phyloP scores from a whole-genome alignment of 1,284 basidiomycete genomes.

The Mycena citricolor region DNA sequence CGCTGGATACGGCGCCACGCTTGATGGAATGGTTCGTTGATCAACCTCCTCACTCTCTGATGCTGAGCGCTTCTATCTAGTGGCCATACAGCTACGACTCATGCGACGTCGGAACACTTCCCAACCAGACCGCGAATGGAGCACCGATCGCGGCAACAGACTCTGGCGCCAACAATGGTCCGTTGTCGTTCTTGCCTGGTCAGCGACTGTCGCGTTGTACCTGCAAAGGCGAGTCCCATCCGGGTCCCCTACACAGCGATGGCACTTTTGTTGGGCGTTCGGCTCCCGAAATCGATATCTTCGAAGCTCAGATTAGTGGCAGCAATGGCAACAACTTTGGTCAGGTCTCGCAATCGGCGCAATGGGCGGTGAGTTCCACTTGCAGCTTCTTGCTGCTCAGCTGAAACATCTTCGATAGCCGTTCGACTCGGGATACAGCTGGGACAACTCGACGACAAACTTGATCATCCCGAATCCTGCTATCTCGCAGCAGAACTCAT shows the following conservation, averaged over 20 bases:
- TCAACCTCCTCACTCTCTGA: conserved; percentile 61
- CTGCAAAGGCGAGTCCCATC: conserved; percentile 54
- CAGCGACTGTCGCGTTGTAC: conserved; percentile 56
- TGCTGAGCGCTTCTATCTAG: conserved; percentile 3
- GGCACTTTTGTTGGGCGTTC: conserved; percentile 56
- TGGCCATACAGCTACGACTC: conserved; percentile 80
- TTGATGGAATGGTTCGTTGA: conserved; percentile 46
- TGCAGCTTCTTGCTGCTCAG: not conserved
- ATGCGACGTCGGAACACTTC: conserved; percentile 70
- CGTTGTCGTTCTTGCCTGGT: conserved; percentile 42
- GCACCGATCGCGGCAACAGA: conserved; percentile 49
- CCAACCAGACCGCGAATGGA: conserved; percentile 51
- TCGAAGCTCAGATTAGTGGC: conserved; percentile 36
- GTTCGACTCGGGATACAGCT: conserved; percentile 43
- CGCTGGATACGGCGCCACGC: conserved; percentile 47
- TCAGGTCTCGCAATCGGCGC: conserved; percentile 59
- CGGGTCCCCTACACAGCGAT: conserved; percentile 55
- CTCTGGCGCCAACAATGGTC: conserved; percentile 28
- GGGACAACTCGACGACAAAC: conserved; percentile 43
- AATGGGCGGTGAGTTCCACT: conserved; percentile 56
- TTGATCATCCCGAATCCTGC: conserved; percentile 42
- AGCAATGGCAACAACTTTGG: conserved; percentile 36
- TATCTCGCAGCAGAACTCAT: conserved; percentile 36
- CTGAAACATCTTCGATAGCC: conserved; percentile 38
- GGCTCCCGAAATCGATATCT: conserved; percentile 56